Evolutionary conservation across 73 alveolate species (phyloP).

Genomic region (Stentor roeselii): DNA sequence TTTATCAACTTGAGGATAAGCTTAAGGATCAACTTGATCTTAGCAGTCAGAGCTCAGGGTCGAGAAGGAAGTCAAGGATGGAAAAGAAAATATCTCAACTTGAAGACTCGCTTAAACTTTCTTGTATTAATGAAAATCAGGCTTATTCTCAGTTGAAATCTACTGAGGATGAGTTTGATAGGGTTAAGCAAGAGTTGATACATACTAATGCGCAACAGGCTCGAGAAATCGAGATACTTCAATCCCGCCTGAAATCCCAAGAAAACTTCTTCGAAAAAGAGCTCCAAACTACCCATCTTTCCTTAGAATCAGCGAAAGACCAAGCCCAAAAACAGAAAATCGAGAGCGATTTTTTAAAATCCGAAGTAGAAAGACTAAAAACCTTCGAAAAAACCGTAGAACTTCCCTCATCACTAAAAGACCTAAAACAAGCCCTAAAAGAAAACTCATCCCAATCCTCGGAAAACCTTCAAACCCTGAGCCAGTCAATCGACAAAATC

Average conservation of each 20-base stretch:
- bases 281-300: background rate
- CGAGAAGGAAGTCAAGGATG: background rate
- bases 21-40: background rate
- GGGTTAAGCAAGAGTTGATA: background rate
- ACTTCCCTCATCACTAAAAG: background rate
- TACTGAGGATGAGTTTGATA: background rate
- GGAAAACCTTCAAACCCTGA: background rate
- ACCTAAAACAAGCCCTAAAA: background rate
- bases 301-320: background rate
- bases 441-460: background rate
- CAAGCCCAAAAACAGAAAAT: background rate
- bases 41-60: too few relatives aligned
- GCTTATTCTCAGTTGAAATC: background rate
- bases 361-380: background rate
- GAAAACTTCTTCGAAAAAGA: constrained; percentile 13
- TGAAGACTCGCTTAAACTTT: background rate
- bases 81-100: background rate
- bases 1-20: background rate
- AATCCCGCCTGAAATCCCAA: constrained; percentile 13
- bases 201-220: background rate
- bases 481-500: background rate
- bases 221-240: background rate
- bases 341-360: background rate
- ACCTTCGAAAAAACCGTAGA: background rate
- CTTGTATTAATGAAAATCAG: background rate